These are phyloP conservation scores for Fusarium cicatricum DNA, from an alignment of 2,329 filamentous ascomycete genomes.

Conservation along the genomic window DNA sequence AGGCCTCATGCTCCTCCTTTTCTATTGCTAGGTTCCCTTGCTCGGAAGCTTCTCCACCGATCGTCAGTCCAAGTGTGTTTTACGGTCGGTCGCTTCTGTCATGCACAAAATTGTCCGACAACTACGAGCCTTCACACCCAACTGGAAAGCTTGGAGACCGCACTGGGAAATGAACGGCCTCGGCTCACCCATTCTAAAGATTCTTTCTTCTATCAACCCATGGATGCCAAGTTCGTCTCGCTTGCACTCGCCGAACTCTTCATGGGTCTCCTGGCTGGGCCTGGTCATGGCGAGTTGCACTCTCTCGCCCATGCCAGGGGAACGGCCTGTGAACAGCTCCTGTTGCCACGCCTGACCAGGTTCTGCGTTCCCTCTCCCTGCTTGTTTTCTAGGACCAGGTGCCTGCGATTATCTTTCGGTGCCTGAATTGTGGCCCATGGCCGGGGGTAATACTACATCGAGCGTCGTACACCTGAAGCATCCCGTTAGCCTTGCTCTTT, in stretches of 20 bases:
- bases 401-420: slow-evolving; percentile 17
- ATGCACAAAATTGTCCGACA: slow-evolving; percentile 26
- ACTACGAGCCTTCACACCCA: not conserved
- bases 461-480: slow-evolving; percentile 17
- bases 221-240: not conserved
- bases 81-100: slow-evolving; percentile 8
- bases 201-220: not conserved
- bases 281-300: not conserved
- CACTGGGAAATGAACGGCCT: not conserved
- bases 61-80: slow-evolving; percentile 5
- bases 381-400: slow-evolving; percentile 4
- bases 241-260: not conserved
- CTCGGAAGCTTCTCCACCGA: slow-evolving; percentile 13
- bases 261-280: not conserved
- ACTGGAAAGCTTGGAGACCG: not conserved
- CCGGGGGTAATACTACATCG: slow-evolving; percentile 21
- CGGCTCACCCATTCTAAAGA: not conserved
- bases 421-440: not conserved
- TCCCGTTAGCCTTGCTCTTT: slow-evolving; percentile 8
- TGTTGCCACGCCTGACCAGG: not conserved
- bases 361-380: not conserved
- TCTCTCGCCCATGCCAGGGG: slow-evolving; percentile 14
- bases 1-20: slow-evolving; percentile 7
- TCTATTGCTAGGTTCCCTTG: not conserved
- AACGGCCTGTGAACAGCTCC: slow-evolving; percentile 8